These are phyloP conservation scores for Leptosphaerulina australis DNA, from an alignment of 2,329 filamentous ascomycete genomes.

Conservation along the genomic window DNA sequence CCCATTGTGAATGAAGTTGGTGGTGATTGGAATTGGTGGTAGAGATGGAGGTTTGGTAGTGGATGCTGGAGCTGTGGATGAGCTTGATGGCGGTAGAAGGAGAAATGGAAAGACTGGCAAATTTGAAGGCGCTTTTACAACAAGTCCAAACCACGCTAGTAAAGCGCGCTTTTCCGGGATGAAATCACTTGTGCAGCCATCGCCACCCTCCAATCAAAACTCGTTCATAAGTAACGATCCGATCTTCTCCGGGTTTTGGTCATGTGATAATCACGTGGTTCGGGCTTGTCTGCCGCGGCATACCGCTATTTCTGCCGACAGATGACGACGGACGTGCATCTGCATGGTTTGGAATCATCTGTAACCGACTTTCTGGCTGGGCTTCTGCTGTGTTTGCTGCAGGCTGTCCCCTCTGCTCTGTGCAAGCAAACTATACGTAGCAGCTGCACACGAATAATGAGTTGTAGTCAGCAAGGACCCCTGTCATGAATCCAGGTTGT, in stretches of 20 bases:
- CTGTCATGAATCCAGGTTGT: conserved; percentile 15
- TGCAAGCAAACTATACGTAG: conserved; percentile 7
- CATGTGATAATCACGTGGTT: neutral
- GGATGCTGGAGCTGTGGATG: conserved; percentile 19
- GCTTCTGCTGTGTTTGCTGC: conserved; percentile 1
- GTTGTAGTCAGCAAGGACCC: conserved; percentile 18
- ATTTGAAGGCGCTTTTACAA: conserved; percentile 22
- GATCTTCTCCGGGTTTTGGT: too few relatives aligned
- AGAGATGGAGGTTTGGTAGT: conserved; percentile 24
- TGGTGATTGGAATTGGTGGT: conserved; percentile 22
- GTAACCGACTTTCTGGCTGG: neutral
- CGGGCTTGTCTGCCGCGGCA: conserved; percentile 9
- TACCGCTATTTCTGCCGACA: conserved; percentile 10
- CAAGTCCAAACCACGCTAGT: conserved; percentile 30
- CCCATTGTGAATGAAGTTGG: conserved; percentile 46
- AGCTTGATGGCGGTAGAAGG: conserved; percentile 17
- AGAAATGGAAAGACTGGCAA: conserved; percentile 19
- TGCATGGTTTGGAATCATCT: conserved; percentile 4
- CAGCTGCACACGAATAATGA: too few relatives aligned
- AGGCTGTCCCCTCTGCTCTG: conserved; percentile 6
- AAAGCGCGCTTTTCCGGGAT: conserved; percentile 12
- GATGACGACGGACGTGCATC: neutral
- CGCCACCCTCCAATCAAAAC: conserved; percentile 3
- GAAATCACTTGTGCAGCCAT: too few relatives aligned
- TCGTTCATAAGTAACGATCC: neutral